phyloP scores from a whole-genome alignment of 1,284 basidiomycete genomes.

The Cystobasidium slooffiae region DNA sequence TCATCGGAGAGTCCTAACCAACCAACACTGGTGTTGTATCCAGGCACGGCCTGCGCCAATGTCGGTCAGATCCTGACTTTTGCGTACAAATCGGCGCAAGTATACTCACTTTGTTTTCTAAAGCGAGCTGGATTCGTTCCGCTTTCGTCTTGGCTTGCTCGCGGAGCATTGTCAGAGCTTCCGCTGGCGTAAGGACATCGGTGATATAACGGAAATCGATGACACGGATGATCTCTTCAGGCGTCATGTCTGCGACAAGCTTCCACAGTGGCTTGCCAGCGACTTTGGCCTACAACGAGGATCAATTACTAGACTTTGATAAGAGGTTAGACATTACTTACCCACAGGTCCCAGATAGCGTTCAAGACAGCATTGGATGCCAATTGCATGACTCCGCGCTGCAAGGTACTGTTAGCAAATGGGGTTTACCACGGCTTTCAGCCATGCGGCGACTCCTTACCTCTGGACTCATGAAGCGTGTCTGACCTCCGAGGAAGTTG shows the following conservation, averaged over 20 bases:
- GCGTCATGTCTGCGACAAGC: constrained; percentile 78
- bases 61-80: background rate
- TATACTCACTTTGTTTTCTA: constrained; percentile 43
- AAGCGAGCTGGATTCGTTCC: constrained; percentile 73
- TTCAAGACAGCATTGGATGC: constrained; percentile 64
- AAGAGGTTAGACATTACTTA: background rate
- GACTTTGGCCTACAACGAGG: constrained; percentile 63
- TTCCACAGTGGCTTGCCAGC: constrained; percentile 82
- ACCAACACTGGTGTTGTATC: constrained; percentile 91
- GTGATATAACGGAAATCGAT: constrained; percentile 73
- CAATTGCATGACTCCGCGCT: constrained; percentile 68
- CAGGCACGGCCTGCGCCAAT: constrained; percentile 72
- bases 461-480: constrained; percentile 16
- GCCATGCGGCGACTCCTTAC: background rate
- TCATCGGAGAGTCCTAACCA: constrained; percentile 68
- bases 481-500: constrained; percentile 23
- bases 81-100: background rate
- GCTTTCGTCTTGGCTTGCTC: constrained; percentile 75
- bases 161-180: constrained; percentile 81
- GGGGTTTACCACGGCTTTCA: background rate
- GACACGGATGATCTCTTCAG: constrained; percentile 79
- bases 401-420: background rate
- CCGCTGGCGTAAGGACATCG: constrained; percentile 86
- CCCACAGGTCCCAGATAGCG: constrained; percentile 62
- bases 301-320: background rate